Evolutionary conservation across 208 protist genomes (phyloP), one percentile per base, ranked within the genome.

Genomic region (Porcisia deanei): DNA sequence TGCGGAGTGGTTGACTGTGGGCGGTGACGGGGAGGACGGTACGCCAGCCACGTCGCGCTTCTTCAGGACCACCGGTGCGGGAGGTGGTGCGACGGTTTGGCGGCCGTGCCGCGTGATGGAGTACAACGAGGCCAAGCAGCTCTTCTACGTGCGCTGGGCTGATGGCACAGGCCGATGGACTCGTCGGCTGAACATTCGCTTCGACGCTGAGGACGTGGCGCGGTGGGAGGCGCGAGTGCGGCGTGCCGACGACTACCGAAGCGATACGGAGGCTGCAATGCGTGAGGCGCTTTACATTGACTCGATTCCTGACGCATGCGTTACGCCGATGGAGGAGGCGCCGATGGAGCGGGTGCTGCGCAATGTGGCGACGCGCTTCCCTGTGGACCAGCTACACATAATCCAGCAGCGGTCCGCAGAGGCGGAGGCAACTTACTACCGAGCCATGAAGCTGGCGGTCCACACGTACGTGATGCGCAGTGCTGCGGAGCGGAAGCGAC

Each of bases 321-420:
- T 96, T 25, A 86, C 93, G 2, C 89, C 94, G 45, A 83, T 97
- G 67, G 85, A 94, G 60, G 84, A 95, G 75, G 83, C 84, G 41
- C 92, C 96, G 79, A 87, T 98, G 45, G 94, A 98, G 75, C 91
- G 91, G 45, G 93, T 98, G 52, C 76, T 98, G 67, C 76, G 80
- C 39, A 71, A 88, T 47, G 92, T 97, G 34, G 92, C 92, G 34
- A 78, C 72, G 39, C 81, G 87, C 53, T 98, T 97, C 81, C 89
- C 91, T 1, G 65, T 98, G 30, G 70, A 75, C 7, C 82, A 89
- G 12, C 78, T 98, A 47, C 88, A 93, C 78, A 77, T 96, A 7
- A 86, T 98, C 34, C 84, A 97, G 78, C 70, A 90, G 73, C 85
- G 79, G 73, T 91, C 92, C 37, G 81, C 85, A 60, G 90, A 92